phyloP scores from a whole-genome alignment of 1,284 basidiomycete species.

The Cutaneotrichosporon sp. region DNA sequence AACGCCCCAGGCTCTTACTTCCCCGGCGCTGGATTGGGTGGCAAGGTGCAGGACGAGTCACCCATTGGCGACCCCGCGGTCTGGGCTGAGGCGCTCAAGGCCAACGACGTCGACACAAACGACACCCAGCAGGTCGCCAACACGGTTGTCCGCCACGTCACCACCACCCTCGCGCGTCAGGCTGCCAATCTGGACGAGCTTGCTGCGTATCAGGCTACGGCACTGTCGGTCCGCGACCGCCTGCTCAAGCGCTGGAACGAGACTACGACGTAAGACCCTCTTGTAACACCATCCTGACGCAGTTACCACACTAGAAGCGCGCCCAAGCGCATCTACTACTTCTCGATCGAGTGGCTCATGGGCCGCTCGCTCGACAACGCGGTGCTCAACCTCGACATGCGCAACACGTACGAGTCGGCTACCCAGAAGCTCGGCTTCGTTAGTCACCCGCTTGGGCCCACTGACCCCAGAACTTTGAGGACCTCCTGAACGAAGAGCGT shows the following conservation, averaged over 20 bases:
- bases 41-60: constrained; percentile 78
- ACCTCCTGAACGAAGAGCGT: constrained; percentile 78
- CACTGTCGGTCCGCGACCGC: constrained; percentile 76
- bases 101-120: constrained; percentile 38
- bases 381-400: constrained; percentile 80
- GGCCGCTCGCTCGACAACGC: constrained; percentile 85
- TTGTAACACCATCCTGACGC: constrained; percentile 19
- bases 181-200: constrained; percentile 77
- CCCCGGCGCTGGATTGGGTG: constrained; percentile 29
- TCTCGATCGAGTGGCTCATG: constrained; percentile 70
- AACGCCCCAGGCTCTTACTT: constrained; percentile 48
- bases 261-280: constrained; percentile 38
- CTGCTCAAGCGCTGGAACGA: constrained; percentile 61
- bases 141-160: constrained; percentile 74
- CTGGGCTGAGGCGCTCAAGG: constrained; percentile 65
- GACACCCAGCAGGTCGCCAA: constrained; percentile 65
- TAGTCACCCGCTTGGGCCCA: constrained; percentile 20
- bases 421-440: constrained; percentile 67
- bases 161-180: constrained; percentile 81
- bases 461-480: constrained; percentile 64
- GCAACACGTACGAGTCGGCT: constrained; percentile 68
- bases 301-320: constrained; percentile 50
- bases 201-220: constrained; percentile 49
- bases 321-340: constrained; percentile 71
- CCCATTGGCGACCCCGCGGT: constrained; percentile 74